These are phyloP conservation scores for Aspergillus carlsbadensis DNA, from an alignment of 495 filamentous ascomycete species.

Conservation along the genomic window DNA sequence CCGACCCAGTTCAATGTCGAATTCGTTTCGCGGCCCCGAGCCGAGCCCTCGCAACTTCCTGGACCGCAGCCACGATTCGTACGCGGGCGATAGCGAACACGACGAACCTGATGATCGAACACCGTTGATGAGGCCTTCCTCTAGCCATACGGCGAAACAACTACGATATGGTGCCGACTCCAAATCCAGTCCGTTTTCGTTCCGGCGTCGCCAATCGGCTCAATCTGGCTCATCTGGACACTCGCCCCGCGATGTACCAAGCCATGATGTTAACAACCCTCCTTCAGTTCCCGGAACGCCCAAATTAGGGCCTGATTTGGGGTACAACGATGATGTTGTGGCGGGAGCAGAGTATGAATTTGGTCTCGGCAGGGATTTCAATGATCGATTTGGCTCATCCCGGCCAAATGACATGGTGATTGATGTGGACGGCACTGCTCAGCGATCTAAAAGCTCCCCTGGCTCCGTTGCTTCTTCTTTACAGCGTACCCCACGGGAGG, in stretches of 20 bases:
- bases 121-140: constrained; percentile 36
- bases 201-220: constrained; percentile 30
- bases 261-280: constrained; percentile 89
- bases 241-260: constrained; percentile 33
- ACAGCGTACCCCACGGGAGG: constrained; percentile 33
- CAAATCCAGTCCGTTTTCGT: constrained; percentile 28
- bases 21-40: constrained; percentile 25
- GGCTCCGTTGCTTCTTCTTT: constrained; percentile 34
- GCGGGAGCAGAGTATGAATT: constrained; percentile 50
- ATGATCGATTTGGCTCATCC: constrained; percentile 33
- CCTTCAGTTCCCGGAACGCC: constrained; percentile 87
- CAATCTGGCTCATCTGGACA: constrained; percentile 33
- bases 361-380: constrained; percentile 27
- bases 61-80: constrained; percentile 22
- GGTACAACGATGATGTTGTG: constrained; percentile 78
- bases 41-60: constrained; percentile 31
- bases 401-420: constrained; percentile 52
- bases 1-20: constrained; percentile 38
- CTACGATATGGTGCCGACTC: constrained; percentile 43
- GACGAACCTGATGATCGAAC: constrained; percentile 39
- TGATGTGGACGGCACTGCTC: constrained; percentile 54
- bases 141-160: constrained; percentile 23
- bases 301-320: constrained; percentile 55
- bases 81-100: constrained; percentile 54
- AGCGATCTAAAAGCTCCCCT: constrained; percentile 25